Evolutionary conservation across 768 basidiomycete genomes (phyloP).

Genomic region (Vararia minispora): DNA sequence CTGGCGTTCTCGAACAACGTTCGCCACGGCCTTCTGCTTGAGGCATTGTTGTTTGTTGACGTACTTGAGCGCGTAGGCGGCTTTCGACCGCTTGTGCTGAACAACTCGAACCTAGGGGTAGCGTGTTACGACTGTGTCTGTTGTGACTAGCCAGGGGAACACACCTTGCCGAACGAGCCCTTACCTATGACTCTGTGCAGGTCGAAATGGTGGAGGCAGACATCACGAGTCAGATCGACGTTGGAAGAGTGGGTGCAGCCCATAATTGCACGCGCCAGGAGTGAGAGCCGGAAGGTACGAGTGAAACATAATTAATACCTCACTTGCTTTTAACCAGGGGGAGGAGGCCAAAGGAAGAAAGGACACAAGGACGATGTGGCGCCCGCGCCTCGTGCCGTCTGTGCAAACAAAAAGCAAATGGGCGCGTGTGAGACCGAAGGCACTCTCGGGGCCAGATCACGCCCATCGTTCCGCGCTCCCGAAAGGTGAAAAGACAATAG

Average conservation of each 20-base stretch:
- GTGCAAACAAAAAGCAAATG: no score
- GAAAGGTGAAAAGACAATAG: no score
- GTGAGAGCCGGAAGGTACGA: background rate
- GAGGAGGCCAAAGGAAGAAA: slow-evolving; percentile 4
- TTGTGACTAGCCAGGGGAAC: slow-evolving; percentile 14
- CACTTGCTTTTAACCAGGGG: slow-evolving; percentile 10
- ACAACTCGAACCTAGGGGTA: slow-evolving; percentile 41
- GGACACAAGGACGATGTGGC: no score
- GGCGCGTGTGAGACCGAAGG: no score
- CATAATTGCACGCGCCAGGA: slow-evolving; percentile 11
- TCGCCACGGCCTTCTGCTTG: slow-evolving; percentile 37
- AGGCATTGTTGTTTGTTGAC: slow-evolving; percentile 45
- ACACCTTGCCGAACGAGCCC: slow-evolving; percentile 96
- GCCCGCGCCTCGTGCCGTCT: no score
- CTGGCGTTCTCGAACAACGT: slow-evolving; percentile 42
- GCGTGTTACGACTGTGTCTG: no score
- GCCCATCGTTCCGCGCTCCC: no score
- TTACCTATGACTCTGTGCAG: slow-evolving; percentile 92
- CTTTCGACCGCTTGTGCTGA: slow-evolving; percentile 41
- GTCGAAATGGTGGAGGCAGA: slow-evolving; percentile 93
- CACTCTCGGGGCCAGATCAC: no score
- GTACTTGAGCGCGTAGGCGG: slow-evolving; percentile 44
- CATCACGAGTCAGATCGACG: slow-evolving; percentile 47
- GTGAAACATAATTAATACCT: slow-evolving; percentile 10
- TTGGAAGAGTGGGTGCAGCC: slow-evolving; percentile 28